Evolutionary conservation across 805 yeast genomes (phyloP).

Genomic region (Barnettozyma botsteinii): DNA sequence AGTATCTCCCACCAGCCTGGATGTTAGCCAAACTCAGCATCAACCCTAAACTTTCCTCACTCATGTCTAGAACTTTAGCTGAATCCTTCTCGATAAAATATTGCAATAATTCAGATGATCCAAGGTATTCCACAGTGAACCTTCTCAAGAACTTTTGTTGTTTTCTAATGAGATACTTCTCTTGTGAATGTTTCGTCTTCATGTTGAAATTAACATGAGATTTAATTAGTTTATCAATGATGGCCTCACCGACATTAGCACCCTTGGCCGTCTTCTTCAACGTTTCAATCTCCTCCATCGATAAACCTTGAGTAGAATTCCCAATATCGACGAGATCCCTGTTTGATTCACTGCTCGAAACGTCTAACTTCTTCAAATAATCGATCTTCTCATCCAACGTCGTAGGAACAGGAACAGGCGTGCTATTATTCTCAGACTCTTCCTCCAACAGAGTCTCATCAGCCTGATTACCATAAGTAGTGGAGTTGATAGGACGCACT

Average conservation of each 20-base stretch:
- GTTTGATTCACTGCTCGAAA: slow-evolving; percentile 51
- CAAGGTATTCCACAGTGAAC: slow-evolving; percentile 75
- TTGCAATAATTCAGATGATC: slow-evolving; percentile 63
- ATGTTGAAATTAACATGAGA: slow-evolving; percentile 83
- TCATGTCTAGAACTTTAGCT: slow-evolving; percentile 66
- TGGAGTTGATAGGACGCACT: slow-evolving; percentile 44
- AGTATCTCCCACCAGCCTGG: slow-evolving; percentile 82
- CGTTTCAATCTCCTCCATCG: slow-evolving; percentile 76
- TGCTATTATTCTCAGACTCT: background rate
- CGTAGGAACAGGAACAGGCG: slow-evolving; percentile 24
- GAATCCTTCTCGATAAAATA: slow-evolving; percentile 69
- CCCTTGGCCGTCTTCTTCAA: slow-evolving; percentile 66
- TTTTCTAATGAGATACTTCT: slow-evolving; percentile 85
- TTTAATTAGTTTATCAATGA: slow-evolving; percentile 75
- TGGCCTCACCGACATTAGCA: slow-evolving; percentile 60
- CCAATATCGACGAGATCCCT: slow-evolving; percentile 65
- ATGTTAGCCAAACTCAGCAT: slow-evolving; percentile 75
- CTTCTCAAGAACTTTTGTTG: slow-evolving; percentile 85
- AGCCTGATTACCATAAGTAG: slow-evolving; percentile 28
- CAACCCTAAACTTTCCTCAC: slow-evolving; percentile 78
- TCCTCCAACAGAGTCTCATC: slow-evolving; percentile 26
- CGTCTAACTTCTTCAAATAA: slow-evolving; percentile 26
- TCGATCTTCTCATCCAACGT: slow-evolving; percentile 24
- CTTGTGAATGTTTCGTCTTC: slow-evolving; percentile 86
- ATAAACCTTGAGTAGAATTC: slow-evolving; percentile 62